Percentiles rank a stretch among this genome's conserved stretches.
These are phyloP conservation scores for Curvularia sp. DNA, from an alignment of 2,329 filamentous ascomycete species.

Conservation along the genomic window DNA sequence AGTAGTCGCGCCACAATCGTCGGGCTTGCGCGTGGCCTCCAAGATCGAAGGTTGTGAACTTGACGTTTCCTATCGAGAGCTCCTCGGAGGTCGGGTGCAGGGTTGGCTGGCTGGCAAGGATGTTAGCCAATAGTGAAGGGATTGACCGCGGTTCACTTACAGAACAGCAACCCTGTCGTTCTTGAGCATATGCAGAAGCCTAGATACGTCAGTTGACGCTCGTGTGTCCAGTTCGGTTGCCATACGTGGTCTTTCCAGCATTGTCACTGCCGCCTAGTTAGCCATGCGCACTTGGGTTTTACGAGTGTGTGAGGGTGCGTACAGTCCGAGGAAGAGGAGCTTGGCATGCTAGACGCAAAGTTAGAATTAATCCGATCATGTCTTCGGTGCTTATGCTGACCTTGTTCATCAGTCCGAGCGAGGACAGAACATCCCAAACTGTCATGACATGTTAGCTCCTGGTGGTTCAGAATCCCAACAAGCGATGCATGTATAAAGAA, in stretches of 20 bases:
- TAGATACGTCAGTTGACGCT: conserved; percentile 22
- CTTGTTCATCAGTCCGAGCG: conserved; percentile 88
- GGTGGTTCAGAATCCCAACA: not conserved
- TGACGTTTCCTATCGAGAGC: conserved; percentile 63
- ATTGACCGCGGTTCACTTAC: conserved; percentile 57
- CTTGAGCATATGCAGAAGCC: conserved; percentile 91
- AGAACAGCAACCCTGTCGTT: conserved; percentile 85
- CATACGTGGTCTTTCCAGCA: conserved; percentile 87
- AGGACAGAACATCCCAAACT: conserved; percentile 91
- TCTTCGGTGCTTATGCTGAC: conserved; percentile 16
- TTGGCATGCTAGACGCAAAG: conserved; percentile 65
- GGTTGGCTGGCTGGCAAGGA: conserved; percentile 33
- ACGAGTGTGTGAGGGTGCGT: conserved; percentile 4
- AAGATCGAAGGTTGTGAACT: conserved; percentile 90
- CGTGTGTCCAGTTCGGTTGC: not conserved
- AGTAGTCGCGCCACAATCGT: conserved; percentile 52
- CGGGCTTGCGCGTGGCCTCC: conserved; percentile 51
- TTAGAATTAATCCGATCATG: conserved; percentile 15
- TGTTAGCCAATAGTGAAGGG: conserved; percentile 12
- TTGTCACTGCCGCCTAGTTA: conserved; percentile 84
- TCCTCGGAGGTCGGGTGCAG: conserved; percentile 69
- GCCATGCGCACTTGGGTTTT: conserved; percentile 7
- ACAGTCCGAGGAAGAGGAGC: conserved; percentile 75
- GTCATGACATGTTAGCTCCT: conserved; percentile 17
- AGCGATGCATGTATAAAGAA: not conserved